Base-by-base conservation (phyloP, 2,329 filamentous ascomycete genomes). In the Colletotrichum euphorbiae region DNA sequence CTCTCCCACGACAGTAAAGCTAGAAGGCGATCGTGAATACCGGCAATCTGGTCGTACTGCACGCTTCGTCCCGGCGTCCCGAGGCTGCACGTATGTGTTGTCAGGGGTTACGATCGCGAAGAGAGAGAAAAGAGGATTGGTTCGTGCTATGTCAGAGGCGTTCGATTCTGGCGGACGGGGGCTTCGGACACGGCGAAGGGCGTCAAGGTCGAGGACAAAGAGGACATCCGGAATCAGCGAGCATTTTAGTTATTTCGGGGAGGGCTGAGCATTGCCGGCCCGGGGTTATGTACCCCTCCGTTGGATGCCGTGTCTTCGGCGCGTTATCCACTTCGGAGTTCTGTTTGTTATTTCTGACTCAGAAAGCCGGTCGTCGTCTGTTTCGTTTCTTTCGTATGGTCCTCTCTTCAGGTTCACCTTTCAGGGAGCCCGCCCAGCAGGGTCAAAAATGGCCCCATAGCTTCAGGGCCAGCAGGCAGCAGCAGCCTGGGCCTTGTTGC, bases 211-310 rank as follows among this genome's bases (percentile, higher is more conserved):
- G 31, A 21, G n/a, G 48, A 68, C 61, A 68, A 68, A 68, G 65
- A 65, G 33, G 38, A 33, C 40, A 59, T 40, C 65, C 61, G 65
- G 65, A 68, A 59, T 65, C 65, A 65, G 65, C 46, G 65, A 62
- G 46, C 33, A 68, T 68, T 68, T 67, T 55, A 68, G 58, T 59
- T 58, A 65, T 68, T 68, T 68, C 46, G 52, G 52, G 65, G 54
- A 54, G 54, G 65, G 65, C 65, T 68, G 55, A 68, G 60, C 60
- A 64, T 31, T 36, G 19, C 17, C 65, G 46, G 52, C 15, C 54
- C 46, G 61, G 65, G 31, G 42, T 52, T 57, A 43, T 52, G 62
- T 65, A 43, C 56, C 56, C 64, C 54, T 54, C 54, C 42, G 65
- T 52, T 59, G 19, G 19, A 54, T 48, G 54, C 61, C 28, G 61